These are phyloP conservation scores for Eruca vesicaria DNA, from an alignment of 441 rosid genomes.

Conservation along the genomic window DNA sequence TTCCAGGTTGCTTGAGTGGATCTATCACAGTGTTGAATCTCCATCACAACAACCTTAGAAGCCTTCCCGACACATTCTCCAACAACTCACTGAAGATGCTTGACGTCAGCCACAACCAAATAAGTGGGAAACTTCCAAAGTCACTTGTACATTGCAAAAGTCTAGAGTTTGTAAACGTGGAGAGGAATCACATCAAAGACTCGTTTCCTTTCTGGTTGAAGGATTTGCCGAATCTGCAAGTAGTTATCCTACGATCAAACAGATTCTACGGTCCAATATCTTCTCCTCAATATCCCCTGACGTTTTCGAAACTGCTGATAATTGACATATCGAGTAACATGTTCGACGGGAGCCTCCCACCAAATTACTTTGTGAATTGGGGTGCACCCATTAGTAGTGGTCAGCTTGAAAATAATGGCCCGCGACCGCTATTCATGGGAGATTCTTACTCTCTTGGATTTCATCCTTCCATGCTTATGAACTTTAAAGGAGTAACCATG, in stretches of 20 bases:
- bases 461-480: neutral
- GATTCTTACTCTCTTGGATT: neutral
- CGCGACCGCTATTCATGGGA: neutral
- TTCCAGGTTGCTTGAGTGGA: neutral
- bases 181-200: neutral
- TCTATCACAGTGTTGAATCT: neutral
- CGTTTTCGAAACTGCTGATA: neutral
- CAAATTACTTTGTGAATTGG: neutral
- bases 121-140: neutral
- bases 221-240: neutral
- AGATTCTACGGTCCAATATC: neutral
- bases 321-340: neutral
- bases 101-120: neutral
- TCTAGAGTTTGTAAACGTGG: neutral
- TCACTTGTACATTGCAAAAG: neutral
- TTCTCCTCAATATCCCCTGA: neutral
- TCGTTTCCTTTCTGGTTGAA: neutral
- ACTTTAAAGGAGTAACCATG: neutral
- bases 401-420: no score
- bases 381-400: neutral
- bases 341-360: neutral
- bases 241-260: neutral
- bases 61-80: neutral
- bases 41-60: neutral
- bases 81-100: neutral